Conservation (phyloP, 148 eudicot species). For the Chenopodium quinoa region DNA sequence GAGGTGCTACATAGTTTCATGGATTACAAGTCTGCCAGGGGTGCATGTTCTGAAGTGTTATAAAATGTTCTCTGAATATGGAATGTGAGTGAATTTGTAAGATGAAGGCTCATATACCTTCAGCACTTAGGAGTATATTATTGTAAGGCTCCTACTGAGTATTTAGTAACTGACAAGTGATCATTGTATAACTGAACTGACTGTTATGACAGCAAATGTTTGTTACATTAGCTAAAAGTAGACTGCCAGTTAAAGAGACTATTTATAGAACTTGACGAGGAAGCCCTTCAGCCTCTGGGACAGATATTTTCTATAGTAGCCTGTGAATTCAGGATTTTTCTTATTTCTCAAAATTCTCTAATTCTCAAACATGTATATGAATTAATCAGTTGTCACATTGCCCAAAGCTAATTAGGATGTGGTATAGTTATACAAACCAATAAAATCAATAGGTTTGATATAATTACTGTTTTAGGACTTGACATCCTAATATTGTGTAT, state of each 20-base stretch:
- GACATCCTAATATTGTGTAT: too few relatives aligned
- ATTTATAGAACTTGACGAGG: background rate
- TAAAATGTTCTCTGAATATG: background rate
- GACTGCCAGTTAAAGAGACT: background rate
- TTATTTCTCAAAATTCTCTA: background rate
- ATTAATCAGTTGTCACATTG: background rate
- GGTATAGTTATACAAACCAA: background rate
- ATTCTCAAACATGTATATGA: background rate
- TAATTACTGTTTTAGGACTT: too few relatives aligned
- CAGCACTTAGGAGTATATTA: background rate
- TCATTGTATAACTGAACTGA: background rate
- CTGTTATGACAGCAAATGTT: background rate
- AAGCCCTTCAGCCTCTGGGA: background rate
- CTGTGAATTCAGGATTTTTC: background rate
- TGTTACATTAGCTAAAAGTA: background rate
- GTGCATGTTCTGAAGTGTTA: background rate
- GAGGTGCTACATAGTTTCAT: background rate
- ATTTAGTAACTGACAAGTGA: background rate
- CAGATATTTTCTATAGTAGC: background rate
- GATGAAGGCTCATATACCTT: background rate
- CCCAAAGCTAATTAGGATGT: background rate
- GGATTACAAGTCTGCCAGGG: too few relatives aligned
- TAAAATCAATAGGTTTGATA: background rate
- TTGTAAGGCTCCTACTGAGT: background rate
- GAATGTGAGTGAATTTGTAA: background rate